Conservation (phyloP, 768 basidiomycete genomes). For the Suillus decipiens region DNA sequence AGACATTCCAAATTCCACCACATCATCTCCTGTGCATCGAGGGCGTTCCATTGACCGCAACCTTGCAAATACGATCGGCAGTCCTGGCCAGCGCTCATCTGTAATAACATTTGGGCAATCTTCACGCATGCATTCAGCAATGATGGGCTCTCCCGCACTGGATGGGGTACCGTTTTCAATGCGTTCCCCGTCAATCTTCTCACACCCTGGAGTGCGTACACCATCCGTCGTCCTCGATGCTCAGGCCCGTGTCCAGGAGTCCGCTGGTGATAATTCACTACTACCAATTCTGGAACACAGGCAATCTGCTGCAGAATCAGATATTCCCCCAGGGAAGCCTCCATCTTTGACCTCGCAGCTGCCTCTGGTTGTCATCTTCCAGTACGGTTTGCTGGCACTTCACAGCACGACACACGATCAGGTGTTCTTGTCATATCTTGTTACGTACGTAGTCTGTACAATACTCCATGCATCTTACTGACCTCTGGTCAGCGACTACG, state of each 20-base stretch:
- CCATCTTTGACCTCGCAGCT: constrained; percentile 73
- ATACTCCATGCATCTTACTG: constrained; percentile 6
- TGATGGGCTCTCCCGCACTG: constrained; percentile 35
- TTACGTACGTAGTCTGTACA: constrained; percentile 36
- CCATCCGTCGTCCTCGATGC: constrained; percentile 78
- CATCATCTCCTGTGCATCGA: constrained; percentile 15
- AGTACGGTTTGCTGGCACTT: constrained; percentile 87
- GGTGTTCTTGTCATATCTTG: constrained; percentile 88
- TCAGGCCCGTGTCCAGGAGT: constrained; percentile 52
- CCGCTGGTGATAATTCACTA: constrained; percentile 39
- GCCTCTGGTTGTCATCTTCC: constrained; percentile 82
- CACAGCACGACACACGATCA: constrained; percentile 92
- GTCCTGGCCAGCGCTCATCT: constrained; percentile 24
- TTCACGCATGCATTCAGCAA: constrained; percentile 25
- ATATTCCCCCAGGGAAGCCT: constrained; percentile 51
- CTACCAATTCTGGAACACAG: constrained; percentile 50
- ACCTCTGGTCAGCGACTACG: constrained; percentile 58
- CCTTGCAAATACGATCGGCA: constrained; percentile 12
- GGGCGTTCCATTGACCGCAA: constrained; percentile 22
- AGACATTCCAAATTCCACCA: constrained; percentile 24
- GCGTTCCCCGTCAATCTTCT: constrained; percentile 78
- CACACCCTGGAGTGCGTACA: constrained; percentile 78
- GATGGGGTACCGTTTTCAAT: constrained; percentile 40
- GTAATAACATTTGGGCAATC: constrained; percentile 27
- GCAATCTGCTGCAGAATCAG: constrained; percentile 31